Conservation (phyloP, 2,329 filamentous ascomycete genomes). For the Verticillium nubilum region DNA sequence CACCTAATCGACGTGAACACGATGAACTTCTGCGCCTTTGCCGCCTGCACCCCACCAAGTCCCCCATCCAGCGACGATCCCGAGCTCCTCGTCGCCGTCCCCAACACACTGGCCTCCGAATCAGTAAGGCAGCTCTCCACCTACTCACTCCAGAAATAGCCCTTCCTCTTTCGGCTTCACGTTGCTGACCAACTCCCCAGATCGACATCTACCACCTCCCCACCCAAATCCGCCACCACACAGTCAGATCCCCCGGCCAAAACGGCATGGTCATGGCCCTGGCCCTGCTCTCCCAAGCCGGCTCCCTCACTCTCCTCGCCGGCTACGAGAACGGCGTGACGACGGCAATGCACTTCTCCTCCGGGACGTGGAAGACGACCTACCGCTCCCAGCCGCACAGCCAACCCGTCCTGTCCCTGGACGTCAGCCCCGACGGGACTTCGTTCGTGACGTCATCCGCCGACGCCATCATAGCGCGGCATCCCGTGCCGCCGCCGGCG, state of each 20-base stretch:
- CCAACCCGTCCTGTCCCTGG: slow-evolving; percentile 77
- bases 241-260: slow-evolving; percentile 41
- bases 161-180: not conserved
- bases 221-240: slow-evolving; percentile 61
- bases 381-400: slow-evolving; percentile 66
- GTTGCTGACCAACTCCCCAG: slow-evolving; percentile 22
- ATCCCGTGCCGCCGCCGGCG: slow-evolving; percentile 48
- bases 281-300: slow-evolving; percentile 47
- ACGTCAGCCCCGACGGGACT: slow-evolving; percentile 41
- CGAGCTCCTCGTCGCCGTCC: slow-evolving; percentile 65
- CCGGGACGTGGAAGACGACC: slow-evolving; percentile 39
- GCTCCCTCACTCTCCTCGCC: slow-evolving; percentile 57
- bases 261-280: slow-evolving; percentile 89
- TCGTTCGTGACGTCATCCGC: slow-evolving; percentile 77
- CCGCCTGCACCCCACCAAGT: slow-evolving; percentile 40
- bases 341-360: slow-evolving; percentile 54
- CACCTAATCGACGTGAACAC: slow-evolving; percentile 83
- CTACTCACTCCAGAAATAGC: slow-evolving; percentile 1
- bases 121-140: slow-evolving; percentile 40
- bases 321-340: slow-evolving; percentile 84
- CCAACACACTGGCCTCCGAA: slow-evolving; percentile 69
- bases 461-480: slow-evolving; percentile 73
- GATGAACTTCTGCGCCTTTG: slow-evolving; percentile 90
- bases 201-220: slow-evolving; percentile 85
- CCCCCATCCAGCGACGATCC: not conserved